Base-by-base conservation (phyloP, 108 stramenopile genomes). In the Skeletonema tropicum region DNA sequence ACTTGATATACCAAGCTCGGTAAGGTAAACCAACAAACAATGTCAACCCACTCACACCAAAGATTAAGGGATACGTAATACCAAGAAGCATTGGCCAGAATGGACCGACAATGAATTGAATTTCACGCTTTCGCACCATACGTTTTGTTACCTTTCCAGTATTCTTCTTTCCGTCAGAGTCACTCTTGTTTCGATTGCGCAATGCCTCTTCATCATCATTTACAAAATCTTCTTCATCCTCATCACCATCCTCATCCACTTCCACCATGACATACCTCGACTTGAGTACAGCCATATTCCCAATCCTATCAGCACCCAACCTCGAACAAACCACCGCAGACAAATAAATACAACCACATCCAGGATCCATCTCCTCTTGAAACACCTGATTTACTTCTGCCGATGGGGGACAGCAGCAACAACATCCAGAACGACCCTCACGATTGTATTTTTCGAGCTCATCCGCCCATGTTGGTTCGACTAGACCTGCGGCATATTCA, bases 21-120 rank as follows among this genome's bases (percentile, higher is more conserved):
- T 78, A 68, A 0, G 86, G 90, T 60, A 88, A 57, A 9, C 72
- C 76, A 10, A 13, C 73, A 38, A 67, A 68, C 11, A 87, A 33
- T 12, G 85, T 80, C 14, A 77, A 74, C 12, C 77, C 55, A 2
- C 86, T 87, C 26, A 91, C 81, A 3, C 81, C 86, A 55, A 94
- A 77, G 71, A 97, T 94, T 45, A 97, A 83, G 11, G 93, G 93
- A 71, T 90, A 96, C 0, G 97, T 97, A 2, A 97, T 76, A 62
- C 80, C 88, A 23, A 92, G 46, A 1, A 94, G 84, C 87, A 97
- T 91, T n/a, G 97, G 95, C 97, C 97, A 97, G 68, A 89, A 97
- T 23, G 97, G 97, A 19, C 97, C 97, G 14, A 92, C 81, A 14
- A 96, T 84, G 13, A 79, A 82, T 58, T 84, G 79, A 60, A 87